Conservation (phyloP, 1,284 basidiomycete species). For the Hypsizygus ulmarius region DNA sequence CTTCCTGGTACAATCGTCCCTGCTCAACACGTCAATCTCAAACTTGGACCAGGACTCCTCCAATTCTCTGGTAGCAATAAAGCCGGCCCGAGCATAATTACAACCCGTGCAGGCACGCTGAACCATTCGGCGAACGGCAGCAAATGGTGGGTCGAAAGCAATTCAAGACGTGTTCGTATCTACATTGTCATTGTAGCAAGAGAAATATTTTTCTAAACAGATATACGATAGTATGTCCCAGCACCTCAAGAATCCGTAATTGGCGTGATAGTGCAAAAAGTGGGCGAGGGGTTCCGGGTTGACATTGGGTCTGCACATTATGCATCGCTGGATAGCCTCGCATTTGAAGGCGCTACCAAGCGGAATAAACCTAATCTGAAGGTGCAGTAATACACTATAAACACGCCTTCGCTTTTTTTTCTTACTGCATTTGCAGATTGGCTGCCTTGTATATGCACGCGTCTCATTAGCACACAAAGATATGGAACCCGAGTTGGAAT, state of each 20-base stretch:
- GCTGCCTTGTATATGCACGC: constrained; percentile 77
- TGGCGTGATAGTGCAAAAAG: constrained; percentile 65
- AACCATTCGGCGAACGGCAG: constrained; percentile 68
- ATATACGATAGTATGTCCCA: constrained; percentile 67
- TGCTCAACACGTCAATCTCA: constrained; percentile 72
- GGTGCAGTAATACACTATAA: constrained; percentile 34
- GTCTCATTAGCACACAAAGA: constrained; percentile 85
- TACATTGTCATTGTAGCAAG: not conserved
- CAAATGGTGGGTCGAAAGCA: constrained; percentile 81
- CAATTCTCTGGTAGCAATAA: constrained; percentile 39
- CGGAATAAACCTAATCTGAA: constrained; percentile 82
- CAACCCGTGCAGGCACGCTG: constrained; percentile 66
- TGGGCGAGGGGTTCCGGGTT: constrained; percentile 79
- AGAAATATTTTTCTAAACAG: constrained; percentile 3
- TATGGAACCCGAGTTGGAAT: constrained; percentile 88
- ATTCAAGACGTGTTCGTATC: constrained; percentile 64
- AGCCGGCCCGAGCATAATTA: constrained; percentile 44
- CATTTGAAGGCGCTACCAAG: constrained; percentile 86
- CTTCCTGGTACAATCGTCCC: constrained; percentile 69
- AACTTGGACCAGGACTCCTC: constrained; percentile 73
- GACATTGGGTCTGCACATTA: constrained; percentile 80
- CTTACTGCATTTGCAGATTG: constrained; percentile 50
- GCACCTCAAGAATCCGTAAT: constrained; percentile 79
- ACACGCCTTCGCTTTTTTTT: not conserved
- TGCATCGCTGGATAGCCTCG: constrained; percentile 75